Percentiles rank a stretch among this genome's conserved stretches.
phyloP scores from a whole-genome alignment of 1,139 yeast genomes.

The Dujonia santamariae region DNA sequence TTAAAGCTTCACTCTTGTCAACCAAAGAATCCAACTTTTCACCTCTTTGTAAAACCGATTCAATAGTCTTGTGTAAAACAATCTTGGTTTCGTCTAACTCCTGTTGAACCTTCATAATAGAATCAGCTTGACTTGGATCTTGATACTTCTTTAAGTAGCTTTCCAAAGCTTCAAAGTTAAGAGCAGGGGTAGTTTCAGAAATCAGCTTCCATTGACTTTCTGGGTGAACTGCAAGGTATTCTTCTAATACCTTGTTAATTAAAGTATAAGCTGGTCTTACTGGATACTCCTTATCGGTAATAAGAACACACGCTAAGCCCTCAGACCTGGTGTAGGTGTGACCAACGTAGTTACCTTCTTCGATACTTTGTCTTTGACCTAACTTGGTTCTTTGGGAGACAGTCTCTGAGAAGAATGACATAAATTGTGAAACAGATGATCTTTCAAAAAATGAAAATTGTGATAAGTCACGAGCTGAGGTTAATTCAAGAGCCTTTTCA shows the following conservation, averaged over 20 bases:
- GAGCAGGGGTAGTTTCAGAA: constrained; percentile 44
- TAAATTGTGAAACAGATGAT: constrained; percentile 75
- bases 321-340: constrained; percentile 90
- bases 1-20: constrained; percentile 90
- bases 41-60: constrained; percentile 91
- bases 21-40: constrained; percentile 92
- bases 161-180: constrained; percentile 62
- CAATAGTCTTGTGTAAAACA: constrained; percentile 93
- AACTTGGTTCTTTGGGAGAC: constrained; percentile 83
- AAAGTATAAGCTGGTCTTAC: constrained; percentile 96
- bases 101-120: constrained; percentile 95
- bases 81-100: constrained; percentile 97
- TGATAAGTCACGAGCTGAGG: constrained; percentile 77
- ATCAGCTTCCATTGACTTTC: constrained; percentile 63
- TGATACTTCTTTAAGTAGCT: constrained; percentile 80
- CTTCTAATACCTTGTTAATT: constrained; percentile 87
- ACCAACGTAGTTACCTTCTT: constrained; percentile 87
- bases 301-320: constrained; percentile 89
- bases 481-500: constrained; percentile 69
- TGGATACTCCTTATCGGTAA: constrained; percentile 94
- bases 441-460: constrained; percentile 89
- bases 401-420: constrained; percentile 91
- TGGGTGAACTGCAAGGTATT: constrained; percentile 83
- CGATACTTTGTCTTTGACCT: constrained; percentile 93
- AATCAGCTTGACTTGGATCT: constrained; percentile 96